These are phyloP conservation scores for Tieghemostelium lacteum DNA, from an alignment of 78 protist genomes.

Conservation along the genomic window DNA sequence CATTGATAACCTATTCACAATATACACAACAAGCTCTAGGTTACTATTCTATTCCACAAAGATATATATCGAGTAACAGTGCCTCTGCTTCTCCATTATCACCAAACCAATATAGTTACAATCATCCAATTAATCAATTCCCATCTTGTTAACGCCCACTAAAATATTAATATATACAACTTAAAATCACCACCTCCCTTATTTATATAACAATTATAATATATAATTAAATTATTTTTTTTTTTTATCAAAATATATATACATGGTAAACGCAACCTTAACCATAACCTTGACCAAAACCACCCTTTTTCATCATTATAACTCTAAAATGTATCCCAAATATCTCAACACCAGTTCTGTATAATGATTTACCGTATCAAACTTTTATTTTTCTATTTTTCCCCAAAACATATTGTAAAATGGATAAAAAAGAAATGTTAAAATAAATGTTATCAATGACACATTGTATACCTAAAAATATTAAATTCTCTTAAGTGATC, in stretches of 20 bases:
- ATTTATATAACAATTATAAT: background rate
- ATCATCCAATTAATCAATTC: background rate
- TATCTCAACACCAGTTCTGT: too few species aligned
- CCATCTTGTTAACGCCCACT: slow-evolving; percentile 14
- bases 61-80: slow-evolving; percentile 1
- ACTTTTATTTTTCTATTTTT: too few species aligned
- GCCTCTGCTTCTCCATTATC: slow-evolving; percentile 31
- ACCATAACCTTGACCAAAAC: too few species aligned
- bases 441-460: too few species aligned
- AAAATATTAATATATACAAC: too few species aligned
- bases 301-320: too few species aligned
- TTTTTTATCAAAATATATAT: background rate
- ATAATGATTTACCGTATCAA: background rate
- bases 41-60: slow-evolving; percentile 13
- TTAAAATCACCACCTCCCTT: background rate
- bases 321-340: too few species aligned
- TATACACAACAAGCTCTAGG: background rate
- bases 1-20: background rate
- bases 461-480: background rate
- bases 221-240: background rate
- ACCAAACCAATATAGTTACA: slow-evolving; percentile 37
- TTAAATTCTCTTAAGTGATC: too few species aligned
- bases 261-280: too few species aligned
- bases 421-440: too few species aligned
- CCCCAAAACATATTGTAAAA: too few species aligned